phyloP scores from a whole-genome alignment of 225 moss, liverwort and hornwort genomes.

The Physcomitrellopsis africana region DNA sequence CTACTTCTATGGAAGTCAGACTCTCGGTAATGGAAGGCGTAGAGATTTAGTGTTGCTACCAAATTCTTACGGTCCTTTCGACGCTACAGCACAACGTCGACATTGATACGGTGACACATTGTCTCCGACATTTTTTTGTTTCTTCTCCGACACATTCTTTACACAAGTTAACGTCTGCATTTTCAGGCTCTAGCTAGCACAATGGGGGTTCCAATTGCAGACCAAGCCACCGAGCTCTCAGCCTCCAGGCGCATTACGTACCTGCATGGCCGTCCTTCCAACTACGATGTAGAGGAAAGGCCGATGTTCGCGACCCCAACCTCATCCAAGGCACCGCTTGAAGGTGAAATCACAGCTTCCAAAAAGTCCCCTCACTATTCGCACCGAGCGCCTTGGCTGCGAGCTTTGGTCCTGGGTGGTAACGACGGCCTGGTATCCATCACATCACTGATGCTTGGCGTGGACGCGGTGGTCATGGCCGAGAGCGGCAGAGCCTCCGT shows the following conservation, averaged over 20 bases:
- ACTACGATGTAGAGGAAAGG: slow-evolving; percentile 50
- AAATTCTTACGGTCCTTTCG: too few relatives aligned
- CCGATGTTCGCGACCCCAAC: slow-evolving; percentile 24
- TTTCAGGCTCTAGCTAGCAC: background rate
- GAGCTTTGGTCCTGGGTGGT: slow-evolving; percentile 63
- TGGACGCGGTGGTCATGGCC: slow-evolving; percentile 50
- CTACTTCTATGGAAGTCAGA: background rate
- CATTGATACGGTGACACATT: too few relatives aligned
- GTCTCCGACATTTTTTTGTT: background rate
- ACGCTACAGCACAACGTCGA: too few relatives aligned
- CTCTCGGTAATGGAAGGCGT: too few relatives aligned
- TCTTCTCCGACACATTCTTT: background rate
- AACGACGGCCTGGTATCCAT: slow-evolving; percentile 73
- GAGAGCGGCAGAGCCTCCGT: slow-evolving; percentile 35
- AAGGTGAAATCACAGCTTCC: background rate
- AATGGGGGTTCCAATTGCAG: slow-evolving; percentile 61
- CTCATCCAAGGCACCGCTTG: background rate
- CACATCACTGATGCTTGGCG: slow-evolving; percentile 66
- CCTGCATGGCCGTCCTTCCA: slow-evolving; percentile 40
- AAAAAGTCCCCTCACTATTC: slow-evolving; percentile 42
- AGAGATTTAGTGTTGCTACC: too few relatives aligned
- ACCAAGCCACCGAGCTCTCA: slow-evolving; percentile 57
- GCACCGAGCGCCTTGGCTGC: slow-evolving; percentile 68
- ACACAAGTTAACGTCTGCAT: too few relatives aligned
- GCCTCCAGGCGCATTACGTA: slow-evolving; percentile 42